Conservation (phyloP, 306 rosid species). For the Quercus cerris region DNA sequence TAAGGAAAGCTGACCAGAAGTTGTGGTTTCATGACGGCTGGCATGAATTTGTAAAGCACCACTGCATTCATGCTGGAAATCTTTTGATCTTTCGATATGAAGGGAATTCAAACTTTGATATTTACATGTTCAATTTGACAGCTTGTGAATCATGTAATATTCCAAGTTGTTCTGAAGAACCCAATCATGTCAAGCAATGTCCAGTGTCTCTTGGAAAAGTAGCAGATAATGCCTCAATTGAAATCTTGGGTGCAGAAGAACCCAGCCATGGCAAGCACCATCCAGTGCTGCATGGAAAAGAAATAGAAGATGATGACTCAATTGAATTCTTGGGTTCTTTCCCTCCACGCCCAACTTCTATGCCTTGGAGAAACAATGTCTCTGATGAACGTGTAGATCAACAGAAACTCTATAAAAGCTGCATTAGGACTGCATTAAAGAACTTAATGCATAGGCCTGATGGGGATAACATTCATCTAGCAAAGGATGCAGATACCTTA, state of each 20-base stretch:
- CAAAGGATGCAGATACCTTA: not conserved
- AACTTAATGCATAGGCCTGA: not conserved
- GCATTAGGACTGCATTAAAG: not conserved
- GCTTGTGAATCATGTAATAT: constrained; percentile 1
- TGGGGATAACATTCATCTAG: not conserved
- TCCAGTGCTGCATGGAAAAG: not conserved
- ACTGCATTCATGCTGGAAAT: constrained; percentile 7
- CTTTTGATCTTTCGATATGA: constrained; percentile 17
- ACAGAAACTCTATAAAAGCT: not conserved
- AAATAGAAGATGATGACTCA: not conserved
- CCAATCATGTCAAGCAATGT: not conserved
- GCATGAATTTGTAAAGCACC: constrained; percentile 7
- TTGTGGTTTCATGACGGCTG: constrained; percentile 11
- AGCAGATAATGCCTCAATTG: too few species aligned
- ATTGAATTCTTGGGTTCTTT: not conserved
- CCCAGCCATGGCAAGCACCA: too few species aligned
- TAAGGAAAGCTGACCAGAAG: not conserved
- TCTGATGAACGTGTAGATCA: not conserved
- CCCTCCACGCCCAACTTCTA: not conserved
- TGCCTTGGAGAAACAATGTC: not conserved
- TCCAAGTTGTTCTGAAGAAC: not conserved
- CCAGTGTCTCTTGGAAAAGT: not conserved
- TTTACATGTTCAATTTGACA: constrained; percentile 9
- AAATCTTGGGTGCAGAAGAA: too few species aligned
- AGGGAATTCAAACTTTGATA: not conserved